Evolutionary conservation across 2,329 filamentous ascomycete genomes (phyloP).

Genomic region (Trichoderma atroviride): DNA sequence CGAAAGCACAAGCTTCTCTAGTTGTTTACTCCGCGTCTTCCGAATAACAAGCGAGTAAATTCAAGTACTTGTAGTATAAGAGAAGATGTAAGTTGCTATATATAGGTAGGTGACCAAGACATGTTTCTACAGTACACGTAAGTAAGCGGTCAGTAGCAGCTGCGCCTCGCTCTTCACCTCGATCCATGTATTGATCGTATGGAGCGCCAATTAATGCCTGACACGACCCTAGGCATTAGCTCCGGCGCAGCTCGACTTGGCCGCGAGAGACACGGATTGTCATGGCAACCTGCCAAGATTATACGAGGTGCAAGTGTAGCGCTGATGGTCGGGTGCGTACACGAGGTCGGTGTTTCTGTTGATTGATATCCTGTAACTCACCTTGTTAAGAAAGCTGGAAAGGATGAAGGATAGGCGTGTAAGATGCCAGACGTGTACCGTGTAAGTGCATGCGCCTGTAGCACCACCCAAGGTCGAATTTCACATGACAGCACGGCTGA

Average conservation of each 20-base stretch:
- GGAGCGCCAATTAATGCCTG: constrained; percentile 25
- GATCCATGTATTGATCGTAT: background rate
- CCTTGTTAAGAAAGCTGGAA: background rate
- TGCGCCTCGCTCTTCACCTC: background rate
- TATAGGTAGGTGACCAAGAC: background rate
- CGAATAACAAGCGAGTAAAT: background rate
- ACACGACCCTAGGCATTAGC: constrained; percentile 25
- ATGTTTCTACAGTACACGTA: background rate
- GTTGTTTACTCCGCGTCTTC: background rate
- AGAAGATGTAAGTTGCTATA: background rate
- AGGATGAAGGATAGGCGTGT: background rate
- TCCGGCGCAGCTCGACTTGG: constrained; percentile 14
- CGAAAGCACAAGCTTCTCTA: background rate
- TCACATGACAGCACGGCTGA: background rate
- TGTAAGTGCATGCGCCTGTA: background rate
- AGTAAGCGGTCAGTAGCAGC: background rate
- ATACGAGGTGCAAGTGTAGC: constrained; percentile 8
- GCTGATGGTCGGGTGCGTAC: constrained; percentile 5
- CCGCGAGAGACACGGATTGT: constrained; percentile 15
- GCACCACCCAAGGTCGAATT: background rate
- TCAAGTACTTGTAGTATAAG: too few species aligned
- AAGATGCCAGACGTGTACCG: background rate
- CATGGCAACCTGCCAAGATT: constrained; percentile 25
- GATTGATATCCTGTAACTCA: background rate
- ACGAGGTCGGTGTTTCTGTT: background rate